Evolutionary conservation across 305 asterid species (phyloP), one percentile per base, ranked within the genome.

Genomic region (Fraxinus floribunda): DNA sequence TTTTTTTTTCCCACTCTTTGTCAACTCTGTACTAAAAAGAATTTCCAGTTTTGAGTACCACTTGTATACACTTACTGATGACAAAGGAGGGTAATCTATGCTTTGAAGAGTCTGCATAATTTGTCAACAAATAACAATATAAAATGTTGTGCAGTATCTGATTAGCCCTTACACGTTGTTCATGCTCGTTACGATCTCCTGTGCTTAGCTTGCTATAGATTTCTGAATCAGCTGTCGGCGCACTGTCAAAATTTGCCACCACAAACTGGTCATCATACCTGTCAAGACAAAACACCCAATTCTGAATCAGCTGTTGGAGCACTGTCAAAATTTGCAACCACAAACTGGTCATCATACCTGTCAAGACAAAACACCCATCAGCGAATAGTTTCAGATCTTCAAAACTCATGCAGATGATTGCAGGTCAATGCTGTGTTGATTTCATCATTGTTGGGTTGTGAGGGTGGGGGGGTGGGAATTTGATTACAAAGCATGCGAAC

Each of bases 231-330:
- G 88, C 95, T 13, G 97, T 93, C n/a, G 98, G 99, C 85, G 97
- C 97, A 87, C 91, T 91, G 84, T 93, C 97, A 72, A 95, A 95
- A 78, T 85, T 91, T 52, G 97, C 96, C 79, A 93, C 89, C 72
- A 97, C 95, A 86, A 88, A 92, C 86, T 87, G 93, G 85, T 92
- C 98, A 3, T 93, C 85, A 4, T 81, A 87, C 98, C 99, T 97
- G 93, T 80, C 57, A 74, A 81, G 79, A 80, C 64, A 20, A 77
- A 74, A 60, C 41, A 83, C 22, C 34, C 75, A 73, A n/a, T n/a
- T 93, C 98, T 79, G 97, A 90, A 85, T 95, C 98, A 79, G 88
- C 95, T 13, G 97, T 93, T 20, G 98, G 99, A 85, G 97, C 97
- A 87, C 91, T 91, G 84, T 93, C 97, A 72, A 95, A 95, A 78